Conservation (phyloP, 1,139 yeast species). For the Sugiyamaella neomexicana region DNA sequence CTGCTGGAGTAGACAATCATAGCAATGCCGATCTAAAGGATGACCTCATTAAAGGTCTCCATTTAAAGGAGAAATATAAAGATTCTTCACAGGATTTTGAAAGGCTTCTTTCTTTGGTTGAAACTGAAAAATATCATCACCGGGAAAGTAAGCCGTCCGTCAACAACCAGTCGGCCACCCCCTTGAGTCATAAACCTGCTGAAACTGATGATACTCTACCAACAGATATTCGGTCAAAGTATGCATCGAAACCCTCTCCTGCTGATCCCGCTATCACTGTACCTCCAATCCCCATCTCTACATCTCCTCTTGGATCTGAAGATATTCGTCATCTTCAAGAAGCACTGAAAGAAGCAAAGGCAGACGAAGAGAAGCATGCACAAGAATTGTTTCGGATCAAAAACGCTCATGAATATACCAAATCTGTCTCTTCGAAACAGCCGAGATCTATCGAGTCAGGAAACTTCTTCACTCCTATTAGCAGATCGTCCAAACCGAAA, state of each 20-base stretch:
- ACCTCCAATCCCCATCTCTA: not conserved
- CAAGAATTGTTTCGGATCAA: conserved; percentile 51
- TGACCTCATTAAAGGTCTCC: conserved; percentile 17
- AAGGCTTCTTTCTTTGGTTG: conserved; percentile 24
- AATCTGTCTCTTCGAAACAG: conserved; percentile 35
- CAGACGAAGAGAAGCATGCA: conserved; percentile 43
- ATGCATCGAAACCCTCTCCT: conserved; percentile 1
- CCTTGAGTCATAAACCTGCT: not conserved
- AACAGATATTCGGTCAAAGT: conserved; percentile 25
- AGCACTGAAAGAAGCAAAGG: conserved; percentile 50
- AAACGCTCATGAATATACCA: conserved; percentile 57
- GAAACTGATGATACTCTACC: conserved; percentile 27
- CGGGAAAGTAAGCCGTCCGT: not conserved
- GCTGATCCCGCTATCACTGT: not conserved
- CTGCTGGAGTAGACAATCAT: conserved; percentile 2
- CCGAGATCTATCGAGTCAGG: conserved; percentile 48
- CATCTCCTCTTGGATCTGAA: conserved; percentile 16
- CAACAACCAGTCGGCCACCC: not conserved
- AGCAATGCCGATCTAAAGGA: conserved; percentile 13
- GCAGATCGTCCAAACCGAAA: not conserved
- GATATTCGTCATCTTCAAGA: conserved; percentile 36
- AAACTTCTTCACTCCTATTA: conserved; percentile 54
- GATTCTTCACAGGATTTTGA: conserved; percentile 25
- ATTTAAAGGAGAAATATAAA: conserved; percentile 20
- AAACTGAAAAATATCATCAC: conserved; percentile 7